Conservation (phyloP, 345 rosid species). For the Populus alba region DNA sequence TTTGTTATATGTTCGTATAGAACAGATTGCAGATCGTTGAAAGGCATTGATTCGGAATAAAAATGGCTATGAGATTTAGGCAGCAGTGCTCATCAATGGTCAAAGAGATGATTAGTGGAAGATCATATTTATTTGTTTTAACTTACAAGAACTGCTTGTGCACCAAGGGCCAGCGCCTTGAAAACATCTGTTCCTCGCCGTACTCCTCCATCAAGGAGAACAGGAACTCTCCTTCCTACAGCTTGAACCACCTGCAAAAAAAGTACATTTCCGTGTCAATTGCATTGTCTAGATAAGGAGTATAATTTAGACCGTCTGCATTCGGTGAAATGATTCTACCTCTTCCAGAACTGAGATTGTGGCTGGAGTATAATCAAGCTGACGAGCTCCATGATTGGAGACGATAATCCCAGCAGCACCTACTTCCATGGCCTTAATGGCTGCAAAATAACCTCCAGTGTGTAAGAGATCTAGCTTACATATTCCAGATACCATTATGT, state of each 20-base stretch:
- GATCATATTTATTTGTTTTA: no score
- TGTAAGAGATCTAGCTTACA: not conserved
- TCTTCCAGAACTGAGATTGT: constrained; percentile 66
- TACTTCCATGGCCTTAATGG: constrained; percentile 62
- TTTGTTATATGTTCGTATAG: no score
- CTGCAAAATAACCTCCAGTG: constrained; percentile 30
- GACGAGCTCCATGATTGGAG: constrained; percentile 84
- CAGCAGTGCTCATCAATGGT: no score
- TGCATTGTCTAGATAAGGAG: not conserved
- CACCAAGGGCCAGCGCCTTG: constrained; percentile 92
- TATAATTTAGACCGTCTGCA: not conserved
- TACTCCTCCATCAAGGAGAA: constrained; percentile 81
- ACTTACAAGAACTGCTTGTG: constrained; percentile 80
- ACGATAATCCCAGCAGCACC: constrained; percentile 70
- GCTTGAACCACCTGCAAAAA: constrained; percentile 62
- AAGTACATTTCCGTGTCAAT: not conserved
- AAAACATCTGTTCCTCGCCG: constrained; percentile 82
- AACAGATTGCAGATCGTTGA: no score
- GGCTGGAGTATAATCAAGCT: constrained; percentile 69
- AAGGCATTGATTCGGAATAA: no score
- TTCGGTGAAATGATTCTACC: constrained; percentile 28
- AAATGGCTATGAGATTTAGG: no score
- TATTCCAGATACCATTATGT: not conserved
- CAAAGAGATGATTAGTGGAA: no score
- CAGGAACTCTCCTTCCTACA: constrained; percentile 69